Percentiles rank a stretch among this genome's conserved stretches.
Evolutionary conservation across 2,329 filamentous ascomycete species (phyloP).

Genomic region (Bipolaris gigantea): DNA sequence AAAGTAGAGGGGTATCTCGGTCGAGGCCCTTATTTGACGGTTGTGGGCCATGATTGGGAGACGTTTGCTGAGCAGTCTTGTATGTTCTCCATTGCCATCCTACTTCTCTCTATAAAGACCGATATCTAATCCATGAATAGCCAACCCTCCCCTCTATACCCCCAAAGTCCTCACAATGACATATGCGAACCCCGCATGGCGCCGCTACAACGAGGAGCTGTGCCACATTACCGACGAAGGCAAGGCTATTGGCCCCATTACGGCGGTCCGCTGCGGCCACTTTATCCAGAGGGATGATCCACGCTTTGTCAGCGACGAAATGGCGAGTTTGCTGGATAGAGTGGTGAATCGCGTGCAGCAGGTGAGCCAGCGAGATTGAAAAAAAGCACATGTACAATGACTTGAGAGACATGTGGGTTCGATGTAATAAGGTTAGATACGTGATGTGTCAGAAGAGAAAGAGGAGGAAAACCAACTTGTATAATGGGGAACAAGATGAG

Average conservation of each 20-base stretch:
- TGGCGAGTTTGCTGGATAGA: conserved; percentile 39
- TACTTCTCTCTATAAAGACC: background rate
- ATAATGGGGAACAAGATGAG: too few species aligned
- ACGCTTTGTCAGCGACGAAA: conserved; percentile 39
- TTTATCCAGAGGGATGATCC: conserved; percentile 61
- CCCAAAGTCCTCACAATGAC: conserved; percentile 49
- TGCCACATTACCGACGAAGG: conserved; percentile 48
- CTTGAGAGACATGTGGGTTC: background rate
- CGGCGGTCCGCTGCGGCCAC: conserved; percentile 56
- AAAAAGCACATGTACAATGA: background rate
- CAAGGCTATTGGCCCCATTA: conserved; percentile 50
- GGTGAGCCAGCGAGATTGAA: conserved; percentile 31
- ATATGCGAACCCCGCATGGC: conserved; percentile 60
- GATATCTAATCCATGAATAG: conserved; percentile 8
- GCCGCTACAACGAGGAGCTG: conserved; percentile 57
- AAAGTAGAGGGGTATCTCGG: conserved; percentile 44
- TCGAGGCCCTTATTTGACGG: conserved; percentile 49
- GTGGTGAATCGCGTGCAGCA: conserved; percentile 43
- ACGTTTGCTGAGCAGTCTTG: conserved; percentile 54
- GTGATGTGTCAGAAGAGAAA: background rate
- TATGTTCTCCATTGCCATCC: conserved; percentile 12
- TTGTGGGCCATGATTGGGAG: conserved; percentile 59
- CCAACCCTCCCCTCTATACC: conserved; percentile 31
- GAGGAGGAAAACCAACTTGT: too few species aligned
- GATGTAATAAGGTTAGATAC: background rate